Evolutionary conservation across 2,329 filamentous ascomycete genomes (phyloP).

Genomic region (Leptographium wingfieldii): DNA sequence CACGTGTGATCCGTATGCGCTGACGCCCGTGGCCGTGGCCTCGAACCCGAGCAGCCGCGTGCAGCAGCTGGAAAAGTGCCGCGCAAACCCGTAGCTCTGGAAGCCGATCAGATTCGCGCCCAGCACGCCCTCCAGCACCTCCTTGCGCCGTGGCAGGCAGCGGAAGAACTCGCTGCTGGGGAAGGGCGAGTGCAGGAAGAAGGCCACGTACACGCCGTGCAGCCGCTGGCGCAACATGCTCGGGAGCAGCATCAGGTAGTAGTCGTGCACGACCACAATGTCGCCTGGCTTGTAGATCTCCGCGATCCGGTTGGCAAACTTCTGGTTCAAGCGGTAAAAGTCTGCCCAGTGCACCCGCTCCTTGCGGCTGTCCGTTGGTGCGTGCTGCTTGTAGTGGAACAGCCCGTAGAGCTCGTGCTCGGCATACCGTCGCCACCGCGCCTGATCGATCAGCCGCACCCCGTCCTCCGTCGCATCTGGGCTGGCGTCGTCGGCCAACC

Average conservation of each 20-base stretch:
- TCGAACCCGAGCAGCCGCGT: slow-evolving; percentile 84
- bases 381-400: slow-evolving; percentile 93
- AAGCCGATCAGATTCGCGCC: slow-evolving; percentile 91
- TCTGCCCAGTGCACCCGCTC: slow-evolving; percentile 81
- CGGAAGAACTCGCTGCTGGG: slow-evolving; percentile 92
- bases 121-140: slow-evolving; percentile 78
- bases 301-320: slow-evolving; percentile 80
- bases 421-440: slow-evolving; percentile 77
- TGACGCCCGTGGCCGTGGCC: slow-evolving; percentile 72
- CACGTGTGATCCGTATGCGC: slow-evolving; percentile 78
- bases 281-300: slow-evolving; percentile 87
- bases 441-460: slow-evolving; percentile 67
- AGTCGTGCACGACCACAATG: slow-evolving; percentile 86
- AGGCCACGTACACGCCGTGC: slow-evolving; percentile 84
- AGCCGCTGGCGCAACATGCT: slow-evolving; percentile 76
- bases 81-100: slow-evolving; percentile 88
- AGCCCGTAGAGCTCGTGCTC: slow-evolving; percentile 86
- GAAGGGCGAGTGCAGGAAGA: slow-evolving; percentile 90
- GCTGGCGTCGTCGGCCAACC: slow-evolving; percentile 62
- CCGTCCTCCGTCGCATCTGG: slow-evolving; percentile 51
- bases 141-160: slow-evolving; percentile 77
- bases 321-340: slow-evolving; percentile 85
- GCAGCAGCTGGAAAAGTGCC: slow-evolving; percentile 90
- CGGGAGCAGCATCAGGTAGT: slow-evolving; percentile 81
- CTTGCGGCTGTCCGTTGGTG: slow-evolving; percentile 71